phyloP scores from a whole-genome alignment of 768 basidiomycete species.

The Lactarius hengduanensis region DNA sequence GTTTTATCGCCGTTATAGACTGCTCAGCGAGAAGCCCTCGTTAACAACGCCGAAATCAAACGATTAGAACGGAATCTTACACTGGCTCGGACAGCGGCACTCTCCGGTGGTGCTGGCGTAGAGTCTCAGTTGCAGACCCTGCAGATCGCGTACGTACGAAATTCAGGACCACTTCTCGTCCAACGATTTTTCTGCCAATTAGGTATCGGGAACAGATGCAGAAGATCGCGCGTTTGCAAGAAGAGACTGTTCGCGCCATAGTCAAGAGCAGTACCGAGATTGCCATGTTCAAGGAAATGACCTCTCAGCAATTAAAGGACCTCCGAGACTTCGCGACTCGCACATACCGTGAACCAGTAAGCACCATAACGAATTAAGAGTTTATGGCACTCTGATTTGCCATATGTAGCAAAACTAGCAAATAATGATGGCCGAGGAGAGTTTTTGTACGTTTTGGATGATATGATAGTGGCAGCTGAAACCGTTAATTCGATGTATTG shows the following conservation, averaged over 20 bases:
- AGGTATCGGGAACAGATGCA: constrained; percentile 81
- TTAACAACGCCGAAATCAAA: constrained; percentile 62
- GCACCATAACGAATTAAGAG: not conserved
- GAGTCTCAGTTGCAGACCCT: constrained; percentile 74
- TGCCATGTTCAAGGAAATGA: constrained; percentile 75
- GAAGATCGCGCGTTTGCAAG: constrained; percentile 68
- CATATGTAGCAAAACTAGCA: not conserved
- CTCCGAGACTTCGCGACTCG: constrained; percentile 59
- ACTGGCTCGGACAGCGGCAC: constrained; percentile 70
- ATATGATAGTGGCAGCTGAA: too few relatives aligned
- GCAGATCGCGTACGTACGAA: constrained; percentile 63
- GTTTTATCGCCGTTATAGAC: constrained; percentile 44
- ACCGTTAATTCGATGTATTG: too few relatives aligned
- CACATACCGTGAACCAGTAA: not conserved
- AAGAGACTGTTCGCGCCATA: constrained; percentile 78
- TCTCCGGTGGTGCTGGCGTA: constrained; percentile 79
- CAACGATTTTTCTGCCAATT: constrained; percentile 13
- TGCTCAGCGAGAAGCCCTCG: constrained; percentile 69
- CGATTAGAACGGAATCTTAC: constrained; percentile 71
- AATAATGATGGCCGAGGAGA: not conserved
- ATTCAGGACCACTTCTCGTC: constrained; percentile 14
- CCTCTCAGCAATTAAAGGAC: constrained; percentile 66
- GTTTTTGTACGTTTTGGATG: not conserved
- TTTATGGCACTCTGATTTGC: not conserved
- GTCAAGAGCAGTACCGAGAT: constrained; percentile 85